These are phyloP conservation scores for Sugiyamaella valdiviana DNA, from an alignment of 805 yeast species.

Conservation along the genomic window DNA sequence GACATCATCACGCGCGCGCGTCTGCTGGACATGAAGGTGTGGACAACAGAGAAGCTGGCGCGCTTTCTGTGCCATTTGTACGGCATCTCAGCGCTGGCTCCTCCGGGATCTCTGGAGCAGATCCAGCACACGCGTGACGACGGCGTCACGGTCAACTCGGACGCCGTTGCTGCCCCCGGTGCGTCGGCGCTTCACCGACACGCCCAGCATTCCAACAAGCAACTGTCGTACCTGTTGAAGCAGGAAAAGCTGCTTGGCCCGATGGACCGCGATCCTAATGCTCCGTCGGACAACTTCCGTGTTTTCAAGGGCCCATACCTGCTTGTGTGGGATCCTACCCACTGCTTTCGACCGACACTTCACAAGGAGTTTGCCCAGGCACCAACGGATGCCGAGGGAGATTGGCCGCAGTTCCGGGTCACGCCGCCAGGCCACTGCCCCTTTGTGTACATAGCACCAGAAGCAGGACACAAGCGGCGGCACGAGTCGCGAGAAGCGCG, in stretches of 20 bases:
- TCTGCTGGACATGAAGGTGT: slow-evolving; percentile 56
- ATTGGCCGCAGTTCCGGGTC: slow-evolving; percentile 55
- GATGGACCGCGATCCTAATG: slow-evolving; percentile 79
- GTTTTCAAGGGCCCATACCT: slow-evolving; percentile 72
- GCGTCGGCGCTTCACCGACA: slow-evolving; percentile 7
- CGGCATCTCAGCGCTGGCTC: slow-evolving; percentile 10
- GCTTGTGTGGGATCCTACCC: slow-evolving; percentile 73
- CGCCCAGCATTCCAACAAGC: slow-evolving; percentile 22
- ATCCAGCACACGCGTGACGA: neutral
- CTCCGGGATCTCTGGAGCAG: slow-evolving; percentile 1
- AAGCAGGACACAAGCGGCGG: neutral
- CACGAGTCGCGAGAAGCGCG: slow-evolving; percentile 2
- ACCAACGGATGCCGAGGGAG: slow-evolving; percentile 35
- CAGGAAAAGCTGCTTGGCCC: slow-evolving; percentile 86
- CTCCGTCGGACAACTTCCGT: slow-evolving; percentile 76
- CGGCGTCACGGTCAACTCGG: neutral
- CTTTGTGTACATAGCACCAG: slow-evolving; percentile 41
- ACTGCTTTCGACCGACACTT: slow-evolving; percentile 72
- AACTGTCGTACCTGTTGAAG: slow-evolving; percentile 57
- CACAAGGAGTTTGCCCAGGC: slow-evolving; percentile 63
- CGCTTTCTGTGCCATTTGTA: slow-evolving; percentile 57
- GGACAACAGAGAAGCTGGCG: slow-evolving; percentile 82
- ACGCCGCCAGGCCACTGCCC: slow-evolving; percentile 77
- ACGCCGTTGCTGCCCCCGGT: neutral
- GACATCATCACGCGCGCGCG: slow-evolving; percentile 67